Evolutionary conservation across 208 protist species (phyloP), one percentile per base, ranked within the genome.

Genomic region (Trichomonas gallinae): DNA sequence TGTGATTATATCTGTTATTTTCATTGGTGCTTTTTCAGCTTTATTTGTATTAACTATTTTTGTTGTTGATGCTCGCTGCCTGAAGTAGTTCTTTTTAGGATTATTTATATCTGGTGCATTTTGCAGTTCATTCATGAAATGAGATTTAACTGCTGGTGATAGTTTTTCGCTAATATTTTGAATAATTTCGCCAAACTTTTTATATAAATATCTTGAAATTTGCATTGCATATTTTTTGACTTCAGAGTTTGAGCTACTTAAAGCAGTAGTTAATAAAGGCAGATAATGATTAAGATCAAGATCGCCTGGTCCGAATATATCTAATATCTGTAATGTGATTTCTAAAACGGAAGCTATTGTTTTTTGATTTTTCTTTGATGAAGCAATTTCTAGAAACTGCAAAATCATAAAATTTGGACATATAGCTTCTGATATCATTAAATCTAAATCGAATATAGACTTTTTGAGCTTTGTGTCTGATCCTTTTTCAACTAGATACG

Each of bases 141-240:
- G 40, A 38, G 17, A 23, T 51, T 48, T 26, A 38, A 51, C 4
- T 38, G 40, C 40, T 38, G 15, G 40, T 17, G 87, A 8, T 38
- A 93, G 15, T 34, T 51, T 44, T n/a, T 17, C 17, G 21, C n/a
- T 9, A 23, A 23, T 40, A 26, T 51, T 48, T 51, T 93, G 17
- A 17, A 93, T 58, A 38, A 17, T 0, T 11, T 93, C 26, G 1
- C 87, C 87, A 36, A 93, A 93, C 17, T 93, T 38, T 51, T 93
- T 93, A 93, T 93, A 93, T 93, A 93, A 93, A 93, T 93, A 93
- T 36, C 51, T 93, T 38, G 36, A 17, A 26, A 93, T 38, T 40
- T 34, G 23, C 51, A 44, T 11, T 6, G 87, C 0, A 38, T 42
- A 10, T 42, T 42, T 40, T 15, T 93, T 93, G 9, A 93, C 87